Evolutionary conservation across 2,329 filamentous ascomycete species (phyloP).

Genomic region (Fusarium irregulare): DNA sequence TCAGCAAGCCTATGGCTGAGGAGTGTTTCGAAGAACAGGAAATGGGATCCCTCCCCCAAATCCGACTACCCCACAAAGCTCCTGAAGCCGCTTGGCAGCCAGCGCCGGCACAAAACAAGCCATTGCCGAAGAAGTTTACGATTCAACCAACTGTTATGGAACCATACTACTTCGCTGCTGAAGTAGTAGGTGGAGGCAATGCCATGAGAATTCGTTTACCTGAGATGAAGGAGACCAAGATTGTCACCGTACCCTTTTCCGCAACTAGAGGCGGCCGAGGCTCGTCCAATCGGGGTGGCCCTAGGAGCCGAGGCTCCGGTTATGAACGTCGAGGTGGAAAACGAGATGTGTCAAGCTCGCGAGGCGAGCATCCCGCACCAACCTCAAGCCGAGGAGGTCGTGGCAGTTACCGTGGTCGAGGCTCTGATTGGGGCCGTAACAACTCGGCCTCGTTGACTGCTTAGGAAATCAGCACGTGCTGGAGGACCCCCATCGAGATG

Average conservation of each 20-base stretch:
- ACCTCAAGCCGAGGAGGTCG: constrained; percentile 51
- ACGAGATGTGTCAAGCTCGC: constrained; percentile 49
- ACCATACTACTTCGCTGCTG: constrained; percentile 50
- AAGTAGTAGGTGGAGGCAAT: constrained; percentile 50
- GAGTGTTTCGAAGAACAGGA: constrained; percentile 86
- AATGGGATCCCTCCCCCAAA: constrained; percentile 79
- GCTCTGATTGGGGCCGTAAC: constrained; percentile 57
- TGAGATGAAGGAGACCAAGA: constrained; percentile 54
- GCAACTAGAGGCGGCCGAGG: constrained; percentile 49
- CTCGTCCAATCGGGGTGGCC: constrained; percentile 41
- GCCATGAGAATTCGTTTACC: constrained; percentile 57
- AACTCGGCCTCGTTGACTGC: constrained; percentile 42
- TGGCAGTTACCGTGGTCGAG: constrained; percentile 55
- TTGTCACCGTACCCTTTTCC: constrained; percentile 53
- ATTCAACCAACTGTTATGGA: constrained; percentile 54
- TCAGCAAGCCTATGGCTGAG: constrained; percentile 77
- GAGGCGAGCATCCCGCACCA: constrained; percentile 42
- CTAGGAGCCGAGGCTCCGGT: constrained; percentile 48
- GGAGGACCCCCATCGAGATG: constrained; percentile 22
- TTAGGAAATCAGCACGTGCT: constrained; percentile 36
- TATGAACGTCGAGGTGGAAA: constrained; percentile 50
- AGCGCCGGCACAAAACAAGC: constrained; percentile 64
- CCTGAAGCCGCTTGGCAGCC: constrained; percentile 73
- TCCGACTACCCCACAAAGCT: constrained; percentile 72
- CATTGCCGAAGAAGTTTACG: constrained; percentile 63